Percentiles rank a stretch among this genome's conserved stretches.
These are phyloP conservation scores for Fusarium sp. DNA, from an alignment of 2,329 filamentous ascomycete genomes.

Conservation along the genomic window DNA sequence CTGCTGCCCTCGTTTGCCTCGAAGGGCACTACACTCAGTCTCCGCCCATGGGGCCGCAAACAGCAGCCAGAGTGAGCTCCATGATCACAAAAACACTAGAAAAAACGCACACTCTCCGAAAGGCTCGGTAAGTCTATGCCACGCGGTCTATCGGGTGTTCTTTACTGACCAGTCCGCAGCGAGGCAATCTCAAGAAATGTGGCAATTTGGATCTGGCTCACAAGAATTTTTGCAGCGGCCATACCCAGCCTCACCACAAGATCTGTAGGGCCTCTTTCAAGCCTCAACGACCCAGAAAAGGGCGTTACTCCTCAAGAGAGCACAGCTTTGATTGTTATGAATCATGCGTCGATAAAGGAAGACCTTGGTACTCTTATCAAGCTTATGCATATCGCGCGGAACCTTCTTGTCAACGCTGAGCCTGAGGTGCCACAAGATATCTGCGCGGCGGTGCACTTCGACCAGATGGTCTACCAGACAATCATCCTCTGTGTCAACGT, in stretches of 20 bases:
- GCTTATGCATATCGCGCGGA: constrained; percentile 75
- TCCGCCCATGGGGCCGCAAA: constrained; percentile 69
- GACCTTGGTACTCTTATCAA: constrained; percentile 75
- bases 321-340: constrained; percentile 72
- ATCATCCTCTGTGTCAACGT: constrained; percentile 76
- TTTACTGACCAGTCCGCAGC: constrained; percentile 53
- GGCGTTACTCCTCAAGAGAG: constrained; percentile 72
- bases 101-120: constrained; percentile 72
- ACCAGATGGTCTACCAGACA: constrained; percentile 75
- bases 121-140: constrained; percentile 65
- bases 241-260: constrained; percentile 71
- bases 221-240: constrained; percentile 71
- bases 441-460: constrained; percentile 73
- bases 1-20: constrained; percentile 70
- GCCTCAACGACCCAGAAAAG: constrained; percentile 67
- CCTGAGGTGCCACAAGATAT: constrained; percentile 76
- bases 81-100: constrained; percentile 73
- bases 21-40: constrained; percentile 72
- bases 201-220: constrained; percentile 75
- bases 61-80: constrained; percentile 66
- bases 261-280: constrained; percentile 68
- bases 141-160: background rate
- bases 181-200: constrained; percentile 73
- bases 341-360: constrained; percentile 71
- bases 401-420: constrained; percentile 73